Evolutionary conservation across 2,329 filamentous ascomycete species (phyloP).

Genomic region (Cytospora leucostoma): DNA sequence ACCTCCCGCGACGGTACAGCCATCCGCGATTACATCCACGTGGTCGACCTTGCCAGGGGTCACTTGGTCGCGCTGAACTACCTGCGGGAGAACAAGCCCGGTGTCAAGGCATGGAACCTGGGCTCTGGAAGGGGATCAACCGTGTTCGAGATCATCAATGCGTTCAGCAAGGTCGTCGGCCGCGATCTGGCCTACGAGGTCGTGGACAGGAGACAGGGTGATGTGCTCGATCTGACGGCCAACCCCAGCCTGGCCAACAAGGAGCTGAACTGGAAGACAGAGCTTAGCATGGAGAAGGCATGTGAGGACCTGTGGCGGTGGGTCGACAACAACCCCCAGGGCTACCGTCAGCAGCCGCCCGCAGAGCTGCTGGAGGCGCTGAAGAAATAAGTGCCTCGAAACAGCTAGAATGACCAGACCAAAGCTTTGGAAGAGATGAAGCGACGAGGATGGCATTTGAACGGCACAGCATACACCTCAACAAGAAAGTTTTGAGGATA

Average conservation of each 20-base stretch:
- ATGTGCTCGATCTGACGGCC: conserved; percentile 92
- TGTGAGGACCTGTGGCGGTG: conserved; percentile 95
- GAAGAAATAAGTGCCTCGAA: conserved; percentile 42
- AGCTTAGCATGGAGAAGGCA: conserved; percentile 86
- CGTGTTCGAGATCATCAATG: conserved; percentile 95
- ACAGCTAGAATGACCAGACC: neutral
- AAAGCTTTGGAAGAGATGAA: neutral
- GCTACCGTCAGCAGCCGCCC: conserved; percentile 90
- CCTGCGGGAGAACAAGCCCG: conserved; percentile 79
- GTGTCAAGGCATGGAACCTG: conserved; percentile 94
- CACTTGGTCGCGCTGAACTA: conserved; percentile 90
- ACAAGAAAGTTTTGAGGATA: conserved; percentile 5
- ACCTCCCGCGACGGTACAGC: conserved; percentile 85
- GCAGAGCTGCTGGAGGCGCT: conserved; percentile 71
- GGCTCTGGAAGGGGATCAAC: conserved; percentile 94
- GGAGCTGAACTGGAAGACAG: conserved; percentile 90
- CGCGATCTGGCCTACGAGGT: conserved; percentile 86
- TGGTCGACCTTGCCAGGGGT: conserved; percentile 83
- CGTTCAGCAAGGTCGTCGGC: conserved; percentile 86
- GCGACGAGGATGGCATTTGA: conserved; percentile 10
- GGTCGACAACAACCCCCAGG: conserved; percentile 95
- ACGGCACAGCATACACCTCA: neutral
- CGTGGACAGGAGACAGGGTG: conserved; percentile 76
- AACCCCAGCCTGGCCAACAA: conserved; percentile 84
- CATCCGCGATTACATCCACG: conserved; percentile 98